Percentiles rank a stretch among this genome's conserved stretches.
These are phyloP conservation scores for Ochetophila trinervis DNA, from an alignment of 306 rosid genomes.

Conservation along the genomic window DNA sequence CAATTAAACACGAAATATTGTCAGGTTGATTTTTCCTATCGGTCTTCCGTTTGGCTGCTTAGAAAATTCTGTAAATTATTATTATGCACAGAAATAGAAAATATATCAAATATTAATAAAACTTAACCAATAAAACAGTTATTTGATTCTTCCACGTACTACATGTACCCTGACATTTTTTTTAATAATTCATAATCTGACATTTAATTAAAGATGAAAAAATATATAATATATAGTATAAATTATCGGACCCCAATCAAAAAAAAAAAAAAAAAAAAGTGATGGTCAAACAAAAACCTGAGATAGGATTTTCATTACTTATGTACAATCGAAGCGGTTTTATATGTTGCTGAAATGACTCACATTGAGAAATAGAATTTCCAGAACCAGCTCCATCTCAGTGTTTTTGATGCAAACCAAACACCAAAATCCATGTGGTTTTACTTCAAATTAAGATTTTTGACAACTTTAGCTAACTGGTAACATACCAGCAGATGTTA, in stretches of 20 bases:
- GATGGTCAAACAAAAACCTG: neutral
- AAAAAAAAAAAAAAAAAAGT: too few species aligned
- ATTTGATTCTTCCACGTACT: too few species aligned
- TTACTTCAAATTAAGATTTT: constrained; percentile 14
- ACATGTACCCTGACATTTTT: too few species aligned
- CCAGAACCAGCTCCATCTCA: constrained; percentile 17
- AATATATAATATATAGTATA: too few species aligned
- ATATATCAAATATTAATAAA: too few species aligned
- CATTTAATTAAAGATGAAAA: neutral
- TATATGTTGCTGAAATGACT: constrained; percentile 12
- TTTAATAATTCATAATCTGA: too few species aligned
- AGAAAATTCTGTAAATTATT: too few species aligned
- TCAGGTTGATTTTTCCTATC: too few species aligned
- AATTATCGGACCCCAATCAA: neutral
- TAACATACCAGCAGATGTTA: constrained; percentile 12
- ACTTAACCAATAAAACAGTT: too few species aligned
- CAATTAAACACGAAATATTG: too few species aligned
- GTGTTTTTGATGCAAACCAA: constrained; percentile 21
- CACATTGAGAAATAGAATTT: constrained; percentile 13
- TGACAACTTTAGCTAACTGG: constrained; percentile 3
- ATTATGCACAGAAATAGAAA: too few species aligned
- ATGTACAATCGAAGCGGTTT: constrained; percentile 32
- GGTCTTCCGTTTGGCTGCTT: too few species aligned
- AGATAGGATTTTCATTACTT: constrained; percentile 9
- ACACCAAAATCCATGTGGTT: constrained; percentile 25